phyloP scores from a whole-genome alignment of 331 rosid genomes.

The Acacia pycnantha region DNA sequence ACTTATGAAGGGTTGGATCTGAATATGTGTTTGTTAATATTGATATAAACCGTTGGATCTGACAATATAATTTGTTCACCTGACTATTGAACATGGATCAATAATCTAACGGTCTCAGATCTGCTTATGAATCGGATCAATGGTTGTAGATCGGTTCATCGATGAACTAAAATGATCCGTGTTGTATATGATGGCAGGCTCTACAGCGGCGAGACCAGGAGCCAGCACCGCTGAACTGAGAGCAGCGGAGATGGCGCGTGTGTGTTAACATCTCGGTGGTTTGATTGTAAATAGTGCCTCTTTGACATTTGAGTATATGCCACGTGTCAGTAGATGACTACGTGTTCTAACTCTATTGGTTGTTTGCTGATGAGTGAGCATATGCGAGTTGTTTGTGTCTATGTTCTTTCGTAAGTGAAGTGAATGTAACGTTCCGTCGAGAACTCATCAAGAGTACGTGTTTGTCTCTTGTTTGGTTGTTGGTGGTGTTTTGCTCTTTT shows the following conservation, averaged over 20 bases:
- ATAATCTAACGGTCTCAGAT: background rate
- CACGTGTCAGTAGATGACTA: background rate
- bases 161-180: background rate
- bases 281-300: constrained; percentile 43
- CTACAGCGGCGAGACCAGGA: constrained; percentile 60
- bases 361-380: background rate
- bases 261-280: background rate
- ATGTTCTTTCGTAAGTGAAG: background rate
- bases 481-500: too few relatives aligned
- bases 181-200: constrained; percentile 50
- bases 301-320: background rate
- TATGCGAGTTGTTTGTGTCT: background rate
- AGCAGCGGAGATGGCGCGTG: background rate
- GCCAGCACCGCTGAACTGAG: constrained; percentile 47
- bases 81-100: background rate
- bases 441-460: background rate
- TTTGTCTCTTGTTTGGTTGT: background rate
- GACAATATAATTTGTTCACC: background rate
- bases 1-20: background rate
- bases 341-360: background rate
- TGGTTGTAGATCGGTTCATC: background rate
- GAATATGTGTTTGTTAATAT: background rate
- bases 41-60: background rate
- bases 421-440: background rate
- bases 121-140: background rate